A percentile compares a stretch with the other conserved stretches of the same genome.
Evolutionary conservation across 2,329 filamentous ascomycete genomes (phyloP).

Genomic region (Emmonsiellopsis sp.): DNA sequence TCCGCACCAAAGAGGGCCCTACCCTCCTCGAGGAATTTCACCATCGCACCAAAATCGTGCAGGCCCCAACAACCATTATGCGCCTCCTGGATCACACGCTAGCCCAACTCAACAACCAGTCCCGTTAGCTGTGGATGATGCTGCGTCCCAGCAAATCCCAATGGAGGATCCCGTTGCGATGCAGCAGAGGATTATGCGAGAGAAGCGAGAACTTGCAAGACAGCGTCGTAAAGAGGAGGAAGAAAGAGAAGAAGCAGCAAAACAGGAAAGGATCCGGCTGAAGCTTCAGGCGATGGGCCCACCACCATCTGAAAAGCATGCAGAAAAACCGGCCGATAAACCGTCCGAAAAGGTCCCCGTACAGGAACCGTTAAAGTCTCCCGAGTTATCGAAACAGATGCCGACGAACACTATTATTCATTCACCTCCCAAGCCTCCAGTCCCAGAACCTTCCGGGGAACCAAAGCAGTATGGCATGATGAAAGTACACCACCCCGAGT

Average conservation of each 20-base stretch:
- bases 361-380: slow-evolving; percentile 10
- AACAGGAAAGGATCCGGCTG: slow-evolving; percentile 47
- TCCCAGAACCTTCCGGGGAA: slow-evolving; percentile 47
- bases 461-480: slow-evolving; percentile 54
- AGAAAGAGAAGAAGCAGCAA: slow-evolving; percentile 47
- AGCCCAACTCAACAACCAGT: slow-evolving; percentile 13
- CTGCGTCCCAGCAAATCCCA: slow-evolving; percentile 12
- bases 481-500: slow-evolving; percentile 50
- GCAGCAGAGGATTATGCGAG: slow-evolving; percentile 53
- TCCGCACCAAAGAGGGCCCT: slow-evolving; percentile 14
- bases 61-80: slow-evolving; percentile 20
- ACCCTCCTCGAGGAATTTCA: slow-evolving; percentile 14
- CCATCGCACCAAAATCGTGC: slow-evolving; percentile 22
- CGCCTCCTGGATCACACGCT: slow-evolving; percentile 13
- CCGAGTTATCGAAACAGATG: slow-evolving; percentile 10
- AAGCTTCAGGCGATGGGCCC: slow-evolving; percentile 47
- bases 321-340: slow-evolving; percentile 8
- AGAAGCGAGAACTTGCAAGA: slow-evolving; percentile 48
- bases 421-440: slow-evolving; percentile 50
- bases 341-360: slow-evolving; percentile 2
- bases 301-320: slow-evolving; percentile 25
- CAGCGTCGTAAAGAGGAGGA: slow-evolving; percentile 46
- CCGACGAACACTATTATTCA: slow-evolving; percentile 27
- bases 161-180: slow-evolving; percentile 38
- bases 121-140: slow-evolving; percentile 8